These are phyloP conservation scores for Exophiala calicioides DNA, from an alignment of 2,329 filamentous ascomycete genomes.

Conservation along the genomic window DNA sequence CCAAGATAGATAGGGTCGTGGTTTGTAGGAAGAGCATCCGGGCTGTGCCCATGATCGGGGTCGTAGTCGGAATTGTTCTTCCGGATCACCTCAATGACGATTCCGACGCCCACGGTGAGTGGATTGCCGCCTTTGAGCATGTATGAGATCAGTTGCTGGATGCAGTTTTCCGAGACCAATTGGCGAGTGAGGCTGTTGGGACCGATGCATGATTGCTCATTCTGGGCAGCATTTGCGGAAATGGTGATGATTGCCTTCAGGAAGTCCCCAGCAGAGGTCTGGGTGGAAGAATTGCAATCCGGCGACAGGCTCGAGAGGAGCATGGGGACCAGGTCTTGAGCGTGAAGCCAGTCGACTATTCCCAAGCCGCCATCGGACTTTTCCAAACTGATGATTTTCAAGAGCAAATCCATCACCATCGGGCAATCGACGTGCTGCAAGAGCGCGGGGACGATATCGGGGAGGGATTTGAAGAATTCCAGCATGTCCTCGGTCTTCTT, in stretches of 20 bases:
- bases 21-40: slow-evolving; percentile 75
- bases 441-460: slow-evolving; percentile 79
- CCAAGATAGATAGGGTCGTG: slow-evolving; percentile 95
- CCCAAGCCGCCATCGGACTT: slow-evolving; percentile 88
- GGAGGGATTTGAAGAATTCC: slow-evolving; percentile 78
- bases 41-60: slow-evolving; percentile 80
- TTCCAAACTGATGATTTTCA: slow-evolving; percentile 96
- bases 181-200: slow-evolving; percentile 96
- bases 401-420: slow-evolving; percentile 94
- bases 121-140: slow-evolving; percentile 95
- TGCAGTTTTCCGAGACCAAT: slow-evolving; percentile 81
- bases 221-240: slow-evolving; percentile 95
- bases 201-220: slow-evolving; percentile 97
- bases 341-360: slow-evolving; percentile 94
- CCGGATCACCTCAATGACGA: slow-evolving; percentile 96
- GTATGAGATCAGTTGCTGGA: slow-evolving; percentile 79
- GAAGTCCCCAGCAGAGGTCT: slow-evolving; percentile 96
- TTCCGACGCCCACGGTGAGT: slow-evolving; percentile 91
- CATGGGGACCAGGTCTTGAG: slow-evolving; percentile 81
- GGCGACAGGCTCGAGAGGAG: slow-evolving; percentile 84
- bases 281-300: slow-evolving; percentile 82
- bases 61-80: slow-evolving; percentile 99
- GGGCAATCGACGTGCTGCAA: slow-evolving; percentile 93
- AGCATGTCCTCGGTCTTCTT: slow-evolving; percentile 99
- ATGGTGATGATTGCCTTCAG: slow-evolving; percentile 99